Evolutionary conservation across 169 alveolate genomes (phyloP).

Genomic region (Plasmodium falciparum): DNA sequence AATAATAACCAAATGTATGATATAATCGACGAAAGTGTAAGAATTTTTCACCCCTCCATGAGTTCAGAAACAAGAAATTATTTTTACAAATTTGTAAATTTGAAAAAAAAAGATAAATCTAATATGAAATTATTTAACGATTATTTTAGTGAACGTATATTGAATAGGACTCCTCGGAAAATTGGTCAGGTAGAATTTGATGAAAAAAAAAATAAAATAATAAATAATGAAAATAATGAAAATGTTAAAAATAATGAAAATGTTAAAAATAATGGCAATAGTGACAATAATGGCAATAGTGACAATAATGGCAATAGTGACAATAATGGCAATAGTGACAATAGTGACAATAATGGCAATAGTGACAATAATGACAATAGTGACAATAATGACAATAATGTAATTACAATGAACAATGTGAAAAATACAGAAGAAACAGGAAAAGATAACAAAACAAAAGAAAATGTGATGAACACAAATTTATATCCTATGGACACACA

Average conservation of each 20-base stretch:
- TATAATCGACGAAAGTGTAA: slow-evolving; percentile 58
- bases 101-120: slow-evolving; percentile 51
- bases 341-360: background rate
- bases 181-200: background rate
- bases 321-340: background rate
- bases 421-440: no score
- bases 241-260: background rate
- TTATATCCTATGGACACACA: no score
- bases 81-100: slow-evolving; percentile 49
- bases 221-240: background rate
- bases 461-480: no score
- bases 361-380: background rate
- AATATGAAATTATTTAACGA: slow-evolving; percentile 35
- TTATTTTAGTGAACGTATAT: slow-evolving; percentile 27
- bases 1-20: slow-evolving; percentile 15
- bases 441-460: background rate
- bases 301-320: background rate
- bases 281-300: background rate
- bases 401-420: no score
- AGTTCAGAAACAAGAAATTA: slow-evolving; percentile 53
- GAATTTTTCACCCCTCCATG: slow-evolving; percentile 49
- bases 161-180: slow-evolving; percentile 13
- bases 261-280: background rate
- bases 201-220: background rate
- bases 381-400: background rate